Evolutionary conservation across 495 filamentous ascomycete species (phyloP).

Genomic region (Penicillium riverlandense): DNA sequence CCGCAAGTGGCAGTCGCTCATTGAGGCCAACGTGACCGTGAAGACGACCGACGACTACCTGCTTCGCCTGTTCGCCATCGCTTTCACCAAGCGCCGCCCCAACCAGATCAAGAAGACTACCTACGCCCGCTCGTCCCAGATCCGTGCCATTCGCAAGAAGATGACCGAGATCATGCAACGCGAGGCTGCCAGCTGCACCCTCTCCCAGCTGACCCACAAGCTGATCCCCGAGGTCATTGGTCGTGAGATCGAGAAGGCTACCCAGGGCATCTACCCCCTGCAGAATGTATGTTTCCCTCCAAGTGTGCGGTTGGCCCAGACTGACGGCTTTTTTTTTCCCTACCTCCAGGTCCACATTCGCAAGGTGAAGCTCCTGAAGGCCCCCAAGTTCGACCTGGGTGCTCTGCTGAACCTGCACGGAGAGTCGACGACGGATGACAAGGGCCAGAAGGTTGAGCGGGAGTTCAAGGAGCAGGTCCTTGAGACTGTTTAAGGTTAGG

Average conservation of each 20-base stretch:
- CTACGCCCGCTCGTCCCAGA: constrained; percentile 92
- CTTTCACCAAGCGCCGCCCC: constrained; percentile 95
- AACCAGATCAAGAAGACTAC: constrained; percentile 99
- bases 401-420: constrained; percentile 91
- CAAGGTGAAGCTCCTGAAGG: constrained; percentile 98
- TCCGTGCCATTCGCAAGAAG: constrained; percentile 96
- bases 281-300: constrained; percentile 69
- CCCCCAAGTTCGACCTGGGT: constrained; percentile 97
- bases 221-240: constrained; percentile 98
- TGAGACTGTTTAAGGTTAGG: constrained; percentile 69
- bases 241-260: constrained; percentile 98
- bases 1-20: constrained; percentile 98
- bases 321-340: constrained; percentile 23
- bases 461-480: constrained; percentile 98
- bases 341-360: constrained; percentile 84
- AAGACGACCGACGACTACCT: constrained; percentile 99
- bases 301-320: neutral
- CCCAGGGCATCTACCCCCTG: constrained; percentile 97
- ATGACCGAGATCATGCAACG: constrained; percentile 98
- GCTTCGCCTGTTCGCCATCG: constrained; percentile 94
- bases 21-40: constrained; percentile 98
- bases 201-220: constrained; percentile 93
- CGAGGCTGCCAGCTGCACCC: constrained; percentile 87
- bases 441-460: constrained; percentile 95
- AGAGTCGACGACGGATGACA: constrained; percentile 91